phyloP scores from a whole-genome alignment of 2,329 filamentous ascomycete species.

The Claviceps pazoutovae region DNA sequence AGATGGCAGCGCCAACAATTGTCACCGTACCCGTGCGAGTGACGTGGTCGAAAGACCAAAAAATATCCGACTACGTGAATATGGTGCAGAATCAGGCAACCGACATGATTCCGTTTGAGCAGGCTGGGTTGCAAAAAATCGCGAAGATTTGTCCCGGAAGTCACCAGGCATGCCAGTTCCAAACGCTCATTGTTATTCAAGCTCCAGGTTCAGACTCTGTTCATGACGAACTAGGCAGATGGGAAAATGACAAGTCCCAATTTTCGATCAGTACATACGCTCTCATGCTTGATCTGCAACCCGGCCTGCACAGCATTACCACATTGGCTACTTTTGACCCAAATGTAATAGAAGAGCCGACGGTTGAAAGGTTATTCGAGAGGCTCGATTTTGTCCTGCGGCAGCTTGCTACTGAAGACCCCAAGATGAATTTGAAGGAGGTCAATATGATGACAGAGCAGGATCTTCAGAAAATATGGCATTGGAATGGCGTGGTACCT shows the following conservation, averaged over 20 bases:
- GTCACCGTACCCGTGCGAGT: conserved; percentile 29
- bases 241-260: neutral
- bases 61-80: conserved; percentile 4
- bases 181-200: conserved; percentile 15
- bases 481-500: conserved; percentile 31
- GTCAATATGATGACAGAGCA: neutral
- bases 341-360: neutral
- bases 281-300: neutral
- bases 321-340: neutral
- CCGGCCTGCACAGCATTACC: too few relatives aligned
- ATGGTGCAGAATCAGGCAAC: conserved; percentile 8
- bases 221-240: neutral
- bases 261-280: neutral
- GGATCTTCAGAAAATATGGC: conserved; percentile 32
- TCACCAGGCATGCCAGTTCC: conserved; percentile 12
- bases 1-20: conserved; percentile 19
- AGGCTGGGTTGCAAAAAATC: conserved; percentile 12
- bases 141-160: conserved; percentile 6
- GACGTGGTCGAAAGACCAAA: conserved; percentile 14
- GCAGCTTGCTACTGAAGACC: neutral
- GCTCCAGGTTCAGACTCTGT: too few relatives aligned
- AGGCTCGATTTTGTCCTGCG: neutral
- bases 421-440: neutral
- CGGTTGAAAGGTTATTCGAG: neutral
- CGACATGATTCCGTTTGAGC: conserved; percentile 10